These are phyloP conservation scores for Auriscalpium microsporum DNA, from an alignment of 768 basidiomycete species.

Conservation along the genomic window DNA sequence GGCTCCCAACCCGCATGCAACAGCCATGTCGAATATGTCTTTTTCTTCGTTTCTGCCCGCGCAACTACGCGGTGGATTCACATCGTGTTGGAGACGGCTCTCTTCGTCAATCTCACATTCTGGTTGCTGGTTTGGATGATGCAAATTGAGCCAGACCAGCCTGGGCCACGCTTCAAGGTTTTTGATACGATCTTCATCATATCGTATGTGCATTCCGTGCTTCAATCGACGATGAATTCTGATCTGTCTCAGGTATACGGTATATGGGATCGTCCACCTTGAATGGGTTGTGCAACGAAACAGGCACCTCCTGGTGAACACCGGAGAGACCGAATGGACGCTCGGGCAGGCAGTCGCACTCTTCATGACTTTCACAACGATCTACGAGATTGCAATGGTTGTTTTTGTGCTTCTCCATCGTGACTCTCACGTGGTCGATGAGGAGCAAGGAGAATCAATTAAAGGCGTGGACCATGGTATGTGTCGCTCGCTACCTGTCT, in stretches of 20 bases:
- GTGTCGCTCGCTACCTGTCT: too few species aligned
- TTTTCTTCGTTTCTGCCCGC: neutral
- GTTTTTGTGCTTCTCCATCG: neutral
- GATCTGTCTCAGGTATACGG: neutral
- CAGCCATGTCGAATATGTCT: neutral
- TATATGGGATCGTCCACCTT: neutral
- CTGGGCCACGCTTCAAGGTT: too few species aligned
- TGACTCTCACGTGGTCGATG: too few species aligned
- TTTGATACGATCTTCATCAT: too few species aligned
- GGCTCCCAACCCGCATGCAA: neutral
- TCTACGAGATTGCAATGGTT: neutral
- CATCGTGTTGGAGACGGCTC: too few species aligned
- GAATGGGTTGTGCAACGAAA: neutral
- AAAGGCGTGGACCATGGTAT: too few species aligned
- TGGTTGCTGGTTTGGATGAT: too few species aligned
- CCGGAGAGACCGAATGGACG: neutral
- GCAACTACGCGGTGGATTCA: too few species aligned
- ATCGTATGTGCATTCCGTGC: neutral
- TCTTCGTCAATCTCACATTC: too few species aligned
- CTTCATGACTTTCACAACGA: neutral
- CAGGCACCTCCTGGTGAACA: neutral
- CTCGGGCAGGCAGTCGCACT: neutral
- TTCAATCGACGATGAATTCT: neutral
- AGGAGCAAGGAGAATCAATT: too few species aligned
- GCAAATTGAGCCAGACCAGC: too few species aligned